Percentiles rank a stretch among this genome's conserved stretches.
Evolutionary conservation across 2,329 filamentous ascomycete genomes (phyloP).

Genomic region (Diaporthe vexans): DNA sequence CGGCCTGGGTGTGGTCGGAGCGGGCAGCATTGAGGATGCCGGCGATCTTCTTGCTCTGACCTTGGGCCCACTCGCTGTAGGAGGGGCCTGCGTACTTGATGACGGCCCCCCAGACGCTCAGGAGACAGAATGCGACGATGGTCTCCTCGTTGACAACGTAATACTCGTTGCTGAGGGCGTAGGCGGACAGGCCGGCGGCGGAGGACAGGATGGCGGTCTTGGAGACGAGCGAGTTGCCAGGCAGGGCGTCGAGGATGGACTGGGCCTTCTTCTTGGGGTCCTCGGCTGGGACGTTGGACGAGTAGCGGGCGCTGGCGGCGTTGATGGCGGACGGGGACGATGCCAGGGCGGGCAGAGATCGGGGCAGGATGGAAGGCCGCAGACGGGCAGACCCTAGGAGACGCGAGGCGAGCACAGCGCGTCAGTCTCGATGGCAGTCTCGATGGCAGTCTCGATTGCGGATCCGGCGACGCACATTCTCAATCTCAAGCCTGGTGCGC

Average conservation of each 20-base stretch:
- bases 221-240: constrained; percentile 91
- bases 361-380: constrained; percentile 83
- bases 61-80: constrained; percentile 93
- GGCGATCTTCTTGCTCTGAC: constrained; percentile 92
- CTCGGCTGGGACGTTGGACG: constrained; percentile 84
- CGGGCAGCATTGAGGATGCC: constrained; percentile 94
- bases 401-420: constrained; percentile 44
- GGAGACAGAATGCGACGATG: constrained; percentile 90
- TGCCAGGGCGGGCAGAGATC: constrained; percentile 78
- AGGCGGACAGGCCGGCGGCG: constrained; percentile 89
- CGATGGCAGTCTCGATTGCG: constrained; percentile 33
- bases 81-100: constrained; percentile 94
- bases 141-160: constrained; percentile 99
- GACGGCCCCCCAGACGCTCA: constrained; percentile 92
- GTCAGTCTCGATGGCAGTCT: constrained; percentile 45
- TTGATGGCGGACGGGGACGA: constrained; percentile 64
- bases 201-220: constrained; percentile 98
- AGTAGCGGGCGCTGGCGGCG: constrained; percentile 76
- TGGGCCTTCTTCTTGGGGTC: constrained; percentile 98
- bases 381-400: constrained; percentile 87
- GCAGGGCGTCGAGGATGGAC: constrained; percentile 92
- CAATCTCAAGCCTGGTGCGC: not conserved
- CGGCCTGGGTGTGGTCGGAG: constrained; percentile 93
- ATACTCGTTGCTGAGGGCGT: constrained; percentile 99
- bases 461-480: not conserved